Percentiles rank a stretch among this genome's conserved stretches.
Evolutionary conservation across 306 rosid genomes (phyloP).

Genomic region (Hippophae rhamnoides): DNA sequence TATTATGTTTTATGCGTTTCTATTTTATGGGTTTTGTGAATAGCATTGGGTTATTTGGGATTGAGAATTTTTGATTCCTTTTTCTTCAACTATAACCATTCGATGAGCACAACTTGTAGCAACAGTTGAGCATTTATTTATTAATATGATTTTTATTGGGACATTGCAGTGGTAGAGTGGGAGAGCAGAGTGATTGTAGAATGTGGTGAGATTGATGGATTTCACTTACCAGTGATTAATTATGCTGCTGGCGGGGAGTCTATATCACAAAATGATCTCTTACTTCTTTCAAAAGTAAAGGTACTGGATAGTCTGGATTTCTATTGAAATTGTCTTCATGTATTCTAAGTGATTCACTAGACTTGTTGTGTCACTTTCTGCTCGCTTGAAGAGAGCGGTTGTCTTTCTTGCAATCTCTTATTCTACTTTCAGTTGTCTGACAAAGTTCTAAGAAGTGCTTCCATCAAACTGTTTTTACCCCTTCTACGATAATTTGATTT

Average conservation of each 20-base stretch:
- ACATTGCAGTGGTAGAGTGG: slow-evolving; percentile 49
- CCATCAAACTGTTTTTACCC: too few species aligned
- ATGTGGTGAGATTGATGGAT: slow-evolving; percentile 57
- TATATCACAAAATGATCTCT: slow-evolving; percentile 62
- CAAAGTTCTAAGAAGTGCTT: too few species aligned
- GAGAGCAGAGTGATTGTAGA: slow-evolving; percentile 50
- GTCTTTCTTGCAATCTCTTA: too few species aligned
- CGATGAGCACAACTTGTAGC: too few species aligned
- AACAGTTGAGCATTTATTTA: background rate
- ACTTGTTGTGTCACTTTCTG: background rate
- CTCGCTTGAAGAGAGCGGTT: background rate
- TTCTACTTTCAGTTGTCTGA: too few species aligned
- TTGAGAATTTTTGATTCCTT: too few species aligned
- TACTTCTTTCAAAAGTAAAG: slow-evolving; percentile 66
- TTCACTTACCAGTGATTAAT: slow-evolving; percentile 55
- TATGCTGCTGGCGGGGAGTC: slow-evolving; percentile 29
- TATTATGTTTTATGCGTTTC: background rate
- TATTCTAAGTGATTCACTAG: background rate
- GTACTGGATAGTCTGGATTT: slow-evolving; percentile 23
- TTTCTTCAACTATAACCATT: too few species aligned
- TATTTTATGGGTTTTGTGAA: background rate
- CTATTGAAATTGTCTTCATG: background rate
- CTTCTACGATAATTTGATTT: too few species aligned
- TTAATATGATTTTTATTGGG: background rate
- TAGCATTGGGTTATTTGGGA: too few species aligned